Base-by-base conservation (phyloP, 129 eudicot species). In the Heracleum sosnowskyi region DNA sequence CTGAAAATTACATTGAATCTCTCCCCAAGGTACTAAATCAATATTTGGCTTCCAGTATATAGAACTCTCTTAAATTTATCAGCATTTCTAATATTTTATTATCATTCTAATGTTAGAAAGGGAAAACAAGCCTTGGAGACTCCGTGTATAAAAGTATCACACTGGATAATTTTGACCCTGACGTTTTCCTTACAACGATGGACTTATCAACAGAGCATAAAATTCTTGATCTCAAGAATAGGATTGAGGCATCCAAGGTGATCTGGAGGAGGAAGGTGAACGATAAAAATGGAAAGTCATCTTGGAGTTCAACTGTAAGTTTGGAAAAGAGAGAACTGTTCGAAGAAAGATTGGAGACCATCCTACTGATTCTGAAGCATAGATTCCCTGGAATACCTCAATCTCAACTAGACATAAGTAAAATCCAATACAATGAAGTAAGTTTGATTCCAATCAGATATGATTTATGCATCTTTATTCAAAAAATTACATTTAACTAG, bases 241-340 rank as follows among this genome's bases (percentile, higher is more conserved):
- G 88, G 79, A 90, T 96, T 26, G 99, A 96, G 87, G 99, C 97
- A 13, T 96, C 99, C 1, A 86, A 90, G 22, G 92, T 90, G 79
- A 96, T 96, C 41, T 96, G 99, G 99, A 92, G 86, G 85, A 80
- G 96, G 76, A 96, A 96, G 82, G 90, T 96, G 99, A 86, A 81
- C 12, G 89, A 89, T 73, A 96, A 96, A 83, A 96, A 96, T 70
- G 88, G 85, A 46, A 96, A 96, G 76, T 92, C 99, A 5, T 84
- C 92, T 11, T 92, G 99, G 99, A 85, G 97, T 83, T 96, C 99
- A 26, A 85, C 82, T 41, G 97, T 96, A 79, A 96, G 97, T 53
- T 0, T 83, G 44, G 99, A 90, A 83, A 92, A 92, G 80, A 86
- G 99, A 84, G 99, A 92, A 82, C 77, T 85, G 11, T 89, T 96